Conservation (phyloP, 306 rosid species). For the Arachis hypogaea region DNA sequence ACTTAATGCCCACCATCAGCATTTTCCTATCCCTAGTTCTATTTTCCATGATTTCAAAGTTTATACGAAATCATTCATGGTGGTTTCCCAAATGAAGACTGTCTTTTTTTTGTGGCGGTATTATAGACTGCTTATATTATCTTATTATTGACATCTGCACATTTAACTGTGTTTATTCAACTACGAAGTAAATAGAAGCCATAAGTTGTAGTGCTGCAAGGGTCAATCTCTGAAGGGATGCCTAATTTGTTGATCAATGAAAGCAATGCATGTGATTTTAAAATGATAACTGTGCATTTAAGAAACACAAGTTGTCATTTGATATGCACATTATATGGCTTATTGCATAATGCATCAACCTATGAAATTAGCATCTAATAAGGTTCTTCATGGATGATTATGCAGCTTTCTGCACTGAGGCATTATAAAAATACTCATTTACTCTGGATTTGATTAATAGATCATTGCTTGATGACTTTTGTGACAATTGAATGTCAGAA, state of each 20-base stretch:
- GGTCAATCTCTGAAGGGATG: constrained; percentile 20
- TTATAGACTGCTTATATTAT: constrained; percentile 15
- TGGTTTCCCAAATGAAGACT: constrained; percentile 17
- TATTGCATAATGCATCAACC: background rate
- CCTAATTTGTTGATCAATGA: background rate
- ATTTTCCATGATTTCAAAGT: constrained; percentile 11
- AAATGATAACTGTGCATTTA: background rate
- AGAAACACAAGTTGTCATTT: background rate
- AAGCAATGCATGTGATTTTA: constrained; percentile 1
- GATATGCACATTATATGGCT: background rate
- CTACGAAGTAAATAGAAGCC: constrained; percentile 11
- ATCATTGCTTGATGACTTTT: background rate
- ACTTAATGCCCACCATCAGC: constrained; percentile 10
- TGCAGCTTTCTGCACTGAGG: background rate
- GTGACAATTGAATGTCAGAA: background rate
- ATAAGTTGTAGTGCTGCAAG: background rate
- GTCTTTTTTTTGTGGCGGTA: background rate
- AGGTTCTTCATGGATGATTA: background rate
- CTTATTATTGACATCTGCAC: constrained; percentile 19
- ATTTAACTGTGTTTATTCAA: background rate
- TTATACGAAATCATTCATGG: constrained; percentile 3
- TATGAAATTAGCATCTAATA: background rate
- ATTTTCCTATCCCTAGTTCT: constrained; percentile 21
- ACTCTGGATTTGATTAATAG: constrained; percentile 1
- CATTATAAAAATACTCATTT: background rate